These are phyloP conservation scores for Beauveria sp. DNA, from an alignment of 2,329 filamentous ascomycete species.

Conservation along the genomic window DNA sequence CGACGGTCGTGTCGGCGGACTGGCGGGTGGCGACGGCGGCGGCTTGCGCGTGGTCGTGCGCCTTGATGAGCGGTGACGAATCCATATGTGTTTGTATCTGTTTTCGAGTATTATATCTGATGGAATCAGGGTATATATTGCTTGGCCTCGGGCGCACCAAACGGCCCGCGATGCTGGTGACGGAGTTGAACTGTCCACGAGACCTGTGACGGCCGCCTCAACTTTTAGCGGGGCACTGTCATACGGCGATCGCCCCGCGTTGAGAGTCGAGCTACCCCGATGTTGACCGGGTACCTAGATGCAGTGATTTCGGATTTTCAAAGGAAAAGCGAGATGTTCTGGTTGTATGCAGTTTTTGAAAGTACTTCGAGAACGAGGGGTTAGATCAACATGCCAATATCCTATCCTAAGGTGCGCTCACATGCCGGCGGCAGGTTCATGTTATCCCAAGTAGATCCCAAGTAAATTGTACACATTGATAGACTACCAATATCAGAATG, in stretches of 20 bases:
- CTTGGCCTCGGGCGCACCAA: conserved; percentile 3
- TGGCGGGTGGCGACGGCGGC: conserved; percentile 73
- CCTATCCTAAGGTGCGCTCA: not conserved
- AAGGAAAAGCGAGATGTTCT: not conserved
- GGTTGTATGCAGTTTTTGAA: not conserved
- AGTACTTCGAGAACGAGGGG: too few relatives aligned
- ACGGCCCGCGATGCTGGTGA: conserved; percentile 7
- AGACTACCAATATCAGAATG: not conserved
- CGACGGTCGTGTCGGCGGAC: conserved; percentile 67
- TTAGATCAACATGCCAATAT: not conserved
- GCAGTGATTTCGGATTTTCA: not conserved
- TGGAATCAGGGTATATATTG: not conserved
- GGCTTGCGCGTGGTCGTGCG: conserved; percentile 81
- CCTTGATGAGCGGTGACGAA: conserved; percentile 44
- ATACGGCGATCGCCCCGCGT: conserved; percentile 1
- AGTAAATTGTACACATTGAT: conserved; percentile 8
- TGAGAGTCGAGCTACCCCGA: not conserved
- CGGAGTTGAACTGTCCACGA: not conserved
- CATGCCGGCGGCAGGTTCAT: not conserved
- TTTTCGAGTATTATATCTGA: not conserved
- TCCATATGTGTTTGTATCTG: conserved; percentile 24
- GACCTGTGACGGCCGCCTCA: not conserved
- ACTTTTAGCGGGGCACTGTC: conserved; percentile 4
- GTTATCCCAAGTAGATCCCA: not conserved
- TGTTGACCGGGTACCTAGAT: not conserved